Evolutionary conservation across 2,329 filamentous ascomycete species (phyloP).

Genomic region (Trichoderma sp.): DNA sequence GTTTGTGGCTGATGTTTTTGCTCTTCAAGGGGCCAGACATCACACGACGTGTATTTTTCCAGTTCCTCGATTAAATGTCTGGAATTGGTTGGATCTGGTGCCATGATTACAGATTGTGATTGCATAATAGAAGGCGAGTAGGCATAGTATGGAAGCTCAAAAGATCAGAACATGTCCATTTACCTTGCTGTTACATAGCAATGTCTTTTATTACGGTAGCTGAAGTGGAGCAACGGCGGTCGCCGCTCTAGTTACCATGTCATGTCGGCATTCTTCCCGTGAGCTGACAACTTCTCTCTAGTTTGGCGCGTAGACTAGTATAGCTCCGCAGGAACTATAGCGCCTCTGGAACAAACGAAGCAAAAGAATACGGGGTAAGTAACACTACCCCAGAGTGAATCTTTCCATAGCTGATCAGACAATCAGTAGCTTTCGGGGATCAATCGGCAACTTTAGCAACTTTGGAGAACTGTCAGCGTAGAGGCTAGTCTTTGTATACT

Average conservation of each 20-base stretch:
- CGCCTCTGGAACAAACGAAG: background rate
- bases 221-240: background rate
- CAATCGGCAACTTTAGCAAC: background rate
- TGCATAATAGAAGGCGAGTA: background rate
- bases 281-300: background rate
- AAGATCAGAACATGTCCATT: background rate
- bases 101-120: background rate
- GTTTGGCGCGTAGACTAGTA: background rate
- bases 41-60: background rate
- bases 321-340: background rate
- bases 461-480: background rate
- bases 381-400: background rate
- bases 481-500: background rate
- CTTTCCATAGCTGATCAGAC: background rate
- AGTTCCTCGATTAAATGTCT: background rate
- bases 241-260: background rate
- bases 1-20: background rate
- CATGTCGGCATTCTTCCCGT: background rate
- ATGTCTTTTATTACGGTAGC: background rate
- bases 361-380: background rate
- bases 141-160: background rate
- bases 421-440: background rate
- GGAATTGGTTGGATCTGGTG: background rate
- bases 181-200: background rate
- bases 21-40: background rate